A percentile compares a stretch with the other conserved stretches of the same genome.
These are phyloP conservation scores for Thelonectria blattea DNA, from an alignment of 2,329 filamentous ascomycete species.

Conservation along the genomic window DNA sequence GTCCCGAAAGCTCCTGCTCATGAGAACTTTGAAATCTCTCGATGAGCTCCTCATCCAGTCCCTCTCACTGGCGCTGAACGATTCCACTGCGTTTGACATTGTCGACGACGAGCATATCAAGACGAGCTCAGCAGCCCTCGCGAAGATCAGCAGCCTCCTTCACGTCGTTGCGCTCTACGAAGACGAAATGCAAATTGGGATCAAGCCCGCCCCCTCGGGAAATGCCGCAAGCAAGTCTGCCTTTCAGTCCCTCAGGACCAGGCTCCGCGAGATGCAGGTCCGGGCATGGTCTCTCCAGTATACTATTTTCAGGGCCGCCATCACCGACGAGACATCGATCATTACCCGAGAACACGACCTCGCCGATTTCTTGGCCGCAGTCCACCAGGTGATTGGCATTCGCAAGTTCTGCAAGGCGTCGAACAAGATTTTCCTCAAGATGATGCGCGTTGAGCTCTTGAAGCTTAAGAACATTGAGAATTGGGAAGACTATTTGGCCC, in stretches of 20 bases:
- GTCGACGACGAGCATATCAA: conserved; percentile 80
- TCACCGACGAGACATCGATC: conserved; percentile 72
- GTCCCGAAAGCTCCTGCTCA: conserved; percentile 71
- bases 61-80: conserved; percentile 71
- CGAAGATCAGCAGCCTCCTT: conserved; percentile 74
- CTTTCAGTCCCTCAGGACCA: conserved; percentile 62
- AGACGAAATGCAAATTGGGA: conserved; percentile 82
- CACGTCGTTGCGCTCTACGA: conserved; percentile 83
- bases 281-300: conserved; percentile 90
- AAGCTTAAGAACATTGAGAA: conserved; percentile 77
- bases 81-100: conserved; percentile 77
- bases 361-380: conserved; percentile 77
- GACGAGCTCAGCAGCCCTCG: conserved; percentile 73
- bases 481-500: conserved; percentile 85
- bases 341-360: conserved; percentile 72
- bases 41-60: conserved; percentile 78
- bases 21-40: conserved; percentile 79
- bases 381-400: conserved; percentile 84
- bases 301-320: conserved; percentile 75
- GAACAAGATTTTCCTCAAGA: conserved; percentile 85
- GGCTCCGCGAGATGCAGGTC: conserved; percentile 85
- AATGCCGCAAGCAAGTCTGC: conserved; percentile 62
- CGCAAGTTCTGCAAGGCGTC: conserved; percentile 85
- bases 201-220: conserved; percentile 65
- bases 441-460: conserved; percentile 86